Evolutionary conservation across 176 grass and related monocot species (phyloP).

Genomic region (Phoenix dactylifera): DNA sequence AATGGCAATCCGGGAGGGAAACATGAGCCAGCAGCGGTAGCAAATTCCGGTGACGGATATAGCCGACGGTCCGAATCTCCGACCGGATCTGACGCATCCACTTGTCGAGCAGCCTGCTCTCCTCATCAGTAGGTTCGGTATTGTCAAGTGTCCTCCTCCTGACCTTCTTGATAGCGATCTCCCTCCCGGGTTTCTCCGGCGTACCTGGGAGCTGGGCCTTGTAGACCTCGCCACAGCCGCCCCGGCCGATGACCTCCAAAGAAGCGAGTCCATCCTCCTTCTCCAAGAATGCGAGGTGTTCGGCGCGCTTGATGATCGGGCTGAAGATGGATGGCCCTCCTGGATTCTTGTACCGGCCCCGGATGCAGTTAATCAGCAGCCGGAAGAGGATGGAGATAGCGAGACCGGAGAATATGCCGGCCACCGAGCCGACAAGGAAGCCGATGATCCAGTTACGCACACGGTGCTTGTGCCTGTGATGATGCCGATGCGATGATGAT

Average conservation of each 20-base stretch:
- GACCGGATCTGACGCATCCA: slow-evolving; percentile 17
- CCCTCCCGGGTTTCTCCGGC: not conserved
- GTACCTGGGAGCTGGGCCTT: not conserved
- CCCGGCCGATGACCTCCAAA: slow-evolving; percentile 1
- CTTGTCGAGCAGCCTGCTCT: slow-evolving; percentile 13
- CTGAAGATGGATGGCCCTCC: slow-evolving; percentile 30
- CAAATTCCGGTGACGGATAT: slow-evolving; percentile 12
- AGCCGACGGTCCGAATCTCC: slow-evolving; percentile 6
- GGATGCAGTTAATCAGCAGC: slow-evolving; percentile 41
- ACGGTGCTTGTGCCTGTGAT: slow-evolving; percentile 18
- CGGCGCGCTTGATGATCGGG: slow-evolving; percentile 9
- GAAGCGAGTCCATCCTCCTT: too few relatives aligned
- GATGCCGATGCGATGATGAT: not conserved
- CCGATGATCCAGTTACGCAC: slow-evolving; percentile 56
- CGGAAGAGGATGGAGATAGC: slow-evolving; percentile 40
- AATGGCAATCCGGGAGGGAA: not conserved
- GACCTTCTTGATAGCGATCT: slow-evolving; percentile 17
- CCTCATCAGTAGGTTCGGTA: slow-evolving; percentile 4
- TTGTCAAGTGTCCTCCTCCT: not conserved
- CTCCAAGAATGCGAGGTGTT: not conserved
- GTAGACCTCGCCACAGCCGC: slow-evolving; percentile 20
- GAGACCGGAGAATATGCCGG: slow-evolving; percentile 37
- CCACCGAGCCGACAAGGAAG: slow-evolving; percentile 38
- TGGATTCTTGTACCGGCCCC: slow-evolving; percentile 28
- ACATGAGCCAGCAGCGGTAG: slow-evolving; percentile 16